These are phyloP conservation scores for Castanopsis chinensis DNA, from an alignment of 306 rosid genomes.

Conservation along the genomic window DNA sequence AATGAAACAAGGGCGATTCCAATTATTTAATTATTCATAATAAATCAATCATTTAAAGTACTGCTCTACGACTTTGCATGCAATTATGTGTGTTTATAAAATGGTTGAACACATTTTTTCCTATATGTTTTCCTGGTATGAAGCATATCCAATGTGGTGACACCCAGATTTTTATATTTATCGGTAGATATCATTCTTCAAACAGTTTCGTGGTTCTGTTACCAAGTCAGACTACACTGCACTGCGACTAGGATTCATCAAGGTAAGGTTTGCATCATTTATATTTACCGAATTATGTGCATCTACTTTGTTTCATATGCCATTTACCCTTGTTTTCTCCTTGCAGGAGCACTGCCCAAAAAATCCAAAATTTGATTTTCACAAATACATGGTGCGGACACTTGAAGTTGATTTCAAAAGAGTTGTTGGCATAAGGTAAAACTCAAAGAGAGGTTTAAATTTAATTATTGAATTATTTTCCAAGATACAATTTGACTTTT, in stretches of 20 bases:
- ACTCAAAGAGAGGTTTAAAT: conserved; percentile 3
- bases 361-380: conserved; percentile 40
- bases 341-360: conserved; percentile 46
- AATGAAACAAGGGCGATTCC: not conserved
- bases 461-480: not conserved
- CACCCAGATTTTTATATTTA: conserved; percentile 12
- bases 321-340: conserved; percentile 3
- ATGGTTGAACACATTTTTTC: not conserved
- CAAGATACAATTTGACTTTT: not conserved
- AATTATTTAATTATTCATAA: not conserved
- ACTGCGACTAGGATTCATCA: conserved; percentile 75
- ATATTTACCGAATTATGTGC: not conserved
- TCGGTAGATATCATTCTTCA: conserved; percentile 70
- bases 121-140: not conserved
- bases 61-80: not conserved
- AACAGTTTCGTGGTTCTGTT: conserved; percentile 80
- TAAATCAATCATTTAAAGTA: not conserved
- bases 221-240: conserved; percentile 66
- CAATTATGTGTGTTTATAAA: not conserved
- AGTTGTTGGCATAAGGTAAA: conserved; percentile 84
- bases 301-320: not conserved
- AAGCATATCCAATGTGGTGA: not conserved
- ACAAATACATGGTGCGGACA: conserved; percentile 47
- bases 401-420: conserved; percentile 74
- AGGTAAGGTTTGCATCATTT: conserved; percentile 37